Conservation (phyloP, 176 grass and related monocot genomes). For the Cenchrus americanus region DNA sequence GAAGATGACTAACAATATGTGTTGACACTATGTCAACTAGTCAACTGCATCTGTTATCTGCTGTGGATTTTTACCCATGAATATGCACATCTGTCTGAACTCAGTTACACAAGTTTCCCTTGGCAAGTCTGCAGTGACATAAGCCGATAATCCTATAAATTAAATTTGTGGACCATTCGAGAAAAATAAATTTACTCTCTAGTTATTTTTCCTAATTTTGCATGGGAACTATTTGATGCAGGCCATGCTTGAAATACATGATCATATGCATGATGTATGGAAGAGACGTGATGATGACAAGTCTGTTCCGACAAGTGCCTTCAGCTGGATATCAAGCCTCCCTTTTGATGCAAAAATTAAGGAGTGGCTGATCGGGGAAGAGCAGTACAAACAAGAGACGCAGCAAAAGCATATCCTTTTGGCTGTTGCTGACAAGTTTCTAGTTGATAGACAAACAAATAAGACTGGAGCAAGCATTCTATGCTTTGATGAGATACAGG, state of each 20-base stretch:
- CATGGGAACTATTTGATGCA: constrained; percentile 36
- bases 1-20: neutral
- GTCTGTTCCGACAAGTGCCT: constrained; percentile 45
- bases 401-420: constrained; percentile 93
- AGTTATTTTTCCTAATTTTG: constrained; percentile 4
- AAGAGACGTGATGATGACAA: constrained; percentile 60
- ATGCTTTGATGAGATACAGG: constrained; percentile 99
- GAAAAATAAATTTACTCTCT: constrained; percentile 1
- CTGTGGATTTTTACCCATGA: neutral
- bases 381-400: constrained; percentile 82
- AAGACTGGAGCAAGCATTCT: constrained; percentile 93
- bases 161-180: neutral
- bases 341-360: constrained; percentile 86
- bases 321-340: constrained; percentile 87
- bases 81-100: neutral
- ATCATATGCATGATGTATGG: constrained; percentile 95
- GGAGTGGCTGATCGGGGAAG: constrained; percentile 95
- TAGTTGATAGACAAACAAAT: constrained; percentile 81
- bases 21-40: neutral
- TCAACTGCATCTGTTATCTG: neutral
- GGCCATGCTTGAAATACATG: constrained; percentile 98
- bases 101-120: neutral
- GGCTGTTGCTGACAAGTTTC: constrained; percentile 92
- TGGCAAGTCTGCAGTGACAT: constrained; percentile 13
- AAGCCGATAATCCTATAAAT: constrained; percentile 1